Base-by-base conservation (phyloP, 2,329 filamentous ascomycete species). In the Epichloe scottii region DNA sequence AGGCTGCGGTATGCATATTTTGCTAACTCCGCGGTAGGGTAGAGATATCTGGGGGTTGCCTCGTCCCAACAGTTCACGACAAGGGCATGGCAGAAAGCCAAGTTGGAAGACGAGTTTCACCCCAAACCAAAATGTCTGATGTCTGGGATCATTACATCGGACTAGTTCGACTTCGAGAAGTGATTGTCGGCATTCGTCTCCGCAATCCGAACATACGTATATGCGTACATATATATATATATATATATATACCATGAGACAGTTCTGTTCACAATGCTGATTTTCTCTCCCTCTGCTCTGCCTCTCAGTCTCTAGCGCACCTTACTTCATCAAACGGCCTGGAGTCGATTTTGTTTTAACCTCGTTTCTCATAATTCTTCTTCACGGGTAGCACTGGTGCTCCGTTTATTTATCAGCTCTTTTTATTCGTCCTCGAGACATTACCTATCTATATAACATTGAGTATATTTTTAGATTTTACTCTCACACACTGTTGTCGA, bases 91-190 rank as follows among this genome's bases (percentile, higher is more conserved):
- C n/a, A 7, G n/a, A 46, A 46, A 46, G 17, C 33, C 45, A 46
- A 46, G 45, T 46, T 46, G 21, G 45, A 30, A 48, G 17, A n/a
- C 46, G 39, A 40, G 46, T 48, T 48, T 48, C 35, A 48, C 19
- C 34, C 19, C 21, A n/a, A 15, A 15, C 17, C 11, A 19, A 17
- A 39, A 40, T 48, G 46, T 48, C 35, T 48, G 46, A 48, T 39
- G 46, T 48, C 23, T 23, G 33, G 26, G 46, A 39, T 30, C 21
- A 26, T 40, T 30, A 26, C 46, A 26, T 48, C 46, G 14, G 46
- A 23, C 46, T 19, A 48, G 14, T 17, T 10, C 12, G n/a, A 26
- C 5, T 39, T 48, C 21, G 11, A 26, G 17, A 30, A 39, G n/a
- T 17, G 17, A 23, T 41, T 19, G n/a, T 12, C 5, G 4, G 26